These are phyloP conservation scores for Gymnopilus junonius DNA, from an alignment of 768 basidiomycete genomes.

Conservation along the genomic window DNA sequence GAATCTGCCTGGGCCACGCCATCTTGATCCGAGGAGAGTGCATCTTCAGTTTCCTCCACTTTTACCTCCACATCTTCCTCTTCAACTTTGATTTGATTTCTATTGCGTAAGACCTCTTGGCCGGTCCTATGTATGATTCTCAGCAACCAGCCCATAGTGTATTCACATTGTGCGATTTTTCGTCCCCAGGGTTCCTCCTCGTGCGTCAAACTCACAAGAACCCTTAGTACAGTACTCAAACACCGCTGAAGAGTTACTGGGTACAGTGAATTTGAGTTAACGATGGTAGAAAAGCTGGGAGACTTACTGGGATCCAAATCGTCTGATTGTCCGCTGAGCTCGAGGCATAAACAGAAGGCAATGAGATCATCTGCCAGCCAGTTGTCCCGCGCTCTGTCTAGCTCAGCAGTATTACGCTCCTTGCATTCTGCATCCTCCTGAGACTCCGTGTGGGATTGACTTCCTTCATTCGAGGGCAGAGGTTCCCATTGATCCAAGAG, in stretches of 20 bases:
- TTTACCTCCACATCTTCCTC: conserved; percentile 6
- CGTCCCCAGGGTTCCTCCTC: conserved; percentile 59
- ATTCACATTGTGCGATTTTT: conserved; percentile 50
- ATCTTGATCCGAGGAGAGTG: conserved; percentile 21
- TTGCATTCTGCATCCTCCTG: conserved; percentile 13
- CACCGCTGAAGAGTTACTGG: conserved; percentile 46
- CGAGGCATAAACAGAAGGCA: conserved; percentile 54
- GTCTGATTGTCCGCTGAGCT: conserved; percentile 32
- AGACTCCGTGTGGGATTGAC: background rate
- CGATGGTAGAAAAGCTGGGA: background rate
- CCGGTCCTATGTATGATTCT: conserved; percentile 47
- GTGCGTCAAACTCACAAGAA: conserved; percentile 76
- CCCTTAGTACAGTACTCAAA: conserved; percentile 61
- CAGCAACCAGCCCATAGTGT: conserved; percentile 50
- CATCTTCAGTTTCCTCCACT: conserved; percentile 4
- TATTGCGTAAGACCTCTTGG: conserved; percentile 16
- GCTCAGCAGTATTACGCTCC: conserved; percentile 18
- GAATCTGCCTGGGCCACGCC: conserved; percentile 26
- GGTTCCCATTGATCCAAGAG: conserved; percentile 61
- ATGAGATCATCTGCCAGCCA: conserved; percentile 55
- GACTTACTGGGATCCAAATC: conserved; percentile 22
- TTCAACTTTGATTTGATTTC: background rate
- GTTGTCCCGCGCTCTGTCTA: conserved; percentile 43
- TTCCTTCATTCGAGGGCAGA: conserved; percentile 4
- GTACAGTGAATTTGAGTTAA: background rate